phyloP scores from a whole-genome alignment of 768 basidiomycete genomes.

The Suillus paluster region DNA sequence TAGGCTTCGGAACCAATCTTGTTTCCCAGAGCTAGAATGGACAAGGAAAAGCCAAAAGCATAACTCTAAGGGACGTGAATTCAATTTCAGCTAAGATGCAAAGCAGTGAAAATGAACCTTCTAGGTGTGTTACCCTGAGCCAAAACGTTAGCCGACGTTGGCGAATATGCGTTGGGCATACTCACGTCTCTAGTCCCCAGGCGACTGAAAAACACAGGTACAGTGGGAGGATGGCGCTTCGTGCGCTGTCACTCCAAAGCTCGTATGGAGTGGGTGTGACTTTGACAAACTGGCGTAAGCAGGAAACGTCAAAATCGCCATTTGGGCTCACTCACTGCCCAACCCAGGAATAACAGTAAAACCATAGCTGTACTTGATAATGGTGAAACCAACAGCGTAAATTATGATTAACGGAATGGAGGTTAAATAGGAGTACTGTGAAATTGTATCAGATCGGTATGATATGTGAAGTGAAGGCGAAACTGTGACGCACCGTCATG shows the following conservation, averaged over 20 bases:
- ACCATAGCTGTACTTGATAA: slow-evolving; percentile 78
- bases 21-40: slow-evolving; percentile 61
- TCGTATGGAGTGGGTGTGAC: slow-evolving; percentile 69
- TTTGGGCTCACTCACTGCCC: slow-evolving; percentile 50
- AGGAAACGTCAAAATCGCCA: background rate
- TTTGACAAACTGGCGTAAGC: slow-evolving; percentile 27
- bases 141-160: background rate
- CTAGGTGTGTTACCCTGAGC: slow-evolving; percentile 73
- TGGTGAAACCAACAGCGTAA: slow-evolving; percentile 64
- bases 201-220: slow-evolving; percentile 63
- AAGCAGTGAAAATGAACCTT: slow-evolving; percentile 51
- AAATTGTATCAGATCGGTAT: background rate
- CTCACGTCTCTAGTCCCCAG: slow-evolving; percentile 81
- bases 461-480: background rate
- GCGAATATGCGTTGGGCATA: background rate
- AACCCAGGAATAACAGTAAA: slow-evolving; percentile 47
- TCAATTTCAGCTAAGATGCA: background rate
- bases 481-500: slow-evolving; percentile 68
- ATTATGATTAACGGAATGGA: slow-evolving; percentile 61
- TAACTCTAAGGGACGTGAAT: slow-evolving; percentile 53
- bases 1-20: slow-evolving; percentile 75
- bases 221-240: slow-evolving; percentile 64
- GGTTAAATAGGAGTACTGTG: slow-evolving; percentile 74
- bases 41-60: slow-evolving; percentile 90
- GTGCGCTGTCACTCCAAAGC: slow-evolving; percentile 54